These are phyloP conservation scores for Royoungia palumana DNA, from an alignment of 768 basidiomycete species.

Conservation along the genomic window DNA sequence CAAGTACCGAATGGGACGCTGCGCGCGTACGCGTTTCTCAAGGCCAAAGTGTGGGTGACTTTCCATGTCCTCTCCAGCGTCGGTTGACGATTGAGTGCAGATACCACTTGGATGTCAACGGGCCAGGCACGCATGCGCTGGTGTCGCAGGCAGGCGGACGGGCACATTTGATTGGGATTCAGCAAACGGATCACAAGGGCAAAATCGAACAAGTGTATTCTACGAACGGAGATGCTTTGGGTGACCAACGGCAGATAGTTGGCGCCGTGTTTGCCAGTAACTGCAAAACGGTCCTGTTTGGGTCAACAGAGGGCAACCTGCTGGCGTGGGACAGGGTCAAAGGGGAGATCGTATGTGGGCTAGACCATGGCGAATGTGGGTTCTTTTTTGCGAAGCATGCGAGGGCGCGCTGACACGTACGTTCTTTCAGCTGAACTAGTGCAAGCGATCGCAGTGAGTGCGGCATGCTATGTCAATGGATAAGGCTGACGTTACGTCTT, in stretches of 20 bases:
- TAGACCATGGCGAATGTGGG: constrained; percentile 61
- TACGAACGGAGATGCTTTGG: constrained; percentile 31
- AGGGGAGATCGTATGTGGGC: constrained; percentile 51
- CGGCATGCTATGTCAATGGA: neutral
- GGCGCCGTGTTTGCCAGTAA: constrained; percentile 53
- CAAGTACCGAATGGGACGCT: constrained; percentile 65
- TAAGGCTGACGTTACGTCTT: constrained; percentile 28
- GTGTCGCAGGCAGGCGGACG: constrained; percentile 50
- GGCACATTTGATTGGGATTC: constrained; percentile 50
- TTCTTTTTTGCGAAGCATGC: neutral
- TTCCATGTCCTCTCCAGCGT: neutral
- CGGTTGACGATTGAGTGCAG: constrained; percentile 32
- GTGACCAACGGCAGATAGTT: constrained; percentile 35
- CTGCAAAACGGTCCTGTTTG: constrained; percentile 57
- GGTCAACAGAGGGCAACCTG: constrained; percentile 49
- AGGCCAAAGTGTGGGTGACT: constrained; percentile 53
- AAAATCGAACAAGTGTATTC: constrained; percentile 53
- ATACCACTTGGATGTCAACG: constrained; percentile 51
- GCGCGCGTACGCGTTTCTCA: constrained; percentile 56
- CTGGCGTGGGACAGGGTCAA: constrained; percentile 62
- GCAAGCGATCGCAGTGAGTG: constrained; percentile 35
- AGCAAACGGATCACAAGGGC: constrained; percentile 47
- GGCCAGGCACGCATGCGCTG: constrained; percentile 47
- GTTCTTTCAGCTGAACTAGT: constrained; percentile 28
- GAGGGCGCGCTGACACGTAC: constrained; percentile 6